Base-by-base conservation (phyloP, 306 rosid genomes). In the Macrotyloma uniflorum region DNA sequence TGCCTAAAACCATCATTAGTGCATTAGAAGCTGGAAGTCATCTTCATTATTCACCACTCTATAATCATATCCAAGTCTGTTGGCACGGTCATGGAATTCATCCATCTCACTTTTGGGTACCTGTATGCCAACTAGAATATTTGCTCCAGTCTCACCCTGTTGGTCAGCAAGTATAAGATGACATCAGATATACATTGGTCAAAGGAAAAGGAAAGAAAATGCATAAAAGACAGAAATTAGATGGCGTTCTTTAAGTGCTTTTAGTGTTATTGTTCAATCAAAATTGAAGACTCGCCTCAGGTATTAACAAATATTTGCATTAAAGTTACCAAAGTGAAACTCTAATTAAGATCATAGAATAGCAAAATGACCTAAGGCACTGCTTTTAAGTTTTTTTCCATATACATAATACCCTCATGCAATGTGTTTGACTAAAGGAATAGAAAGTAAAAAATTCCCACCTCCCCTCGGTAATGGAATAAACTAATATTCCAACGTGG, bases 401-500 rank as follows among this genome's bases (percentile, higher is more conserved):
- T 9, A 54, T 32, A 23, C 19, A 65, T n/a, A 45, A 49, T 9
- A 40, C 0, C 46, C 14, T 40, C 50, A 28, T 58, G 79, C 23
- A 50, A 59, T 51, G 5, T 46, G 74, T 63, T 80, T 57, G 65
- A 77, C 15, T 19, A 24, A 45, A 57, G 14, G 19, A 77, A 53
- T 35, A 28, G 20, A 32, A 28, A 51, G 71, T 19, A 32, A 49
- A 51, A 51, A 61, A 70, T 72, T 51, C 83, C 7, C 18, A 95
- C 99, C 97, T 88, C 68, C 6, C 81, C 94, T 47, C 97, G 96
- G 47, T 96, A 93, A 76, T 93, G 97, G 86, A 96, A 93, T 83
- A 91, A 80, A 84, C 88, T 88, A 74, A 96, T 96, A 85, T 96
- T 90, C 98, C 99, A 95, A 53, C 94, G 94, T 3, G 98, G 99